Percentiles rank a stretch among this genome's conserved stretches.
These are phyloP conservation scores for Pythium apleroticum DNA, from an alignment of 352 stramenopile genomes.

Conservation along the genomic window DNA sequence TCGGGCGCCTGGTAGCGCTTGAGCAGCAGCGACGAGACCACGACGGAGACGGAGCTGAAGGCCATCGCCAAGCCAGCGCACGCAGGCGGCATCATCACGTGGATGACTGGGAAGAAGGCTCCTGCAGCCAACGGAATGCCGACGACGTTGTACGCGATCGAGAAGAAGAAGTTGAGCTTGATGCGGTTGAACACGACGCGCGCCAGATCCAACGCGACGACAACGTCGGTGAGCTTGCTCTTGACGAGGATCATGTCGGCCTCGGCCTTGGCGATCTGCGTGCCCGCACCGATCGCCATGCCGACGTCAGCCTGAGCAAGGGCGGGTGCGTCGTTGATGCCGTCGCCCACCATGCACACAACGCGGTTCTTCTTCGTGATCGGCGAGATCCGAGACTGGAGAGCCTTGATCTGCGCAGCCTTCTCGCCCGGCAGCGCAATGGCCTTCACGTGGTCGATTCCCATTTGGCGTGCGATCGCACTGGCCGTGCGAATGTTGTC, in stretches of 20 bases:
- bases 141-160: constrained; percentile 84
- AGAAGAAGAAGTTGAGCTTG: constrained; percentile 87
- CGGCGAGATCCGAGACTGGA: constrained; percentile 71
- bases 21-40: constrained; percentile 83
- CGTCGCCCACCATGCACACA: constrained; percentile 92
- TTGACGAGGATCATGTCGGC: constrained; percentile 91
- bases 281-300: constrained; percentile 91
- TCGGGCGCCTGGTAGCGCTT: constrained; percentile 68
- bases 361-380: constrained; percentile 78
- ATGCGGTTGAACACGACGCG: constrained; percentile 83
- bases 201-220: constrained; percentile 80
- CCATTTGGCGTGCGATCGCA: constrained; percentile 87
- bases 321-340: constrained; percentile 95
- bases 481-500: constrained; percentile 93
- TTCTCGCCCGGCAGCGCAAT: constrained; percentile 94
- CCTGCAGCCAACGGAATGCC: constrained; percentile 84
- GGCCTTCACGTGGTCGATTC: constrained; percentile 84
- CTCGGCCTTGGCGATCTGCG: constrained; percentile 86
- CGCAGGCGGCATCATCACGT: constrained; percentile 81
- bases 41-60: constrained; percentile 87
- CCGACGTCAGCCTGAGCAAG: constrained; percentile 91
- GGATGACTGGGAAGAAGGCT: constrained; percentile 82
- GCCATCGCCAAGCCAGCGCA: constrained; percentile 87
- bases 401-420: constrained; percentile 86
- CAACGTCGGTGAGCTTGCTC: constrained; percentile 78